Evolutionary conservation across 495 filamentous ascomycete species (phyloP).

Genomic region (Extremus antarcticus): DNA sequence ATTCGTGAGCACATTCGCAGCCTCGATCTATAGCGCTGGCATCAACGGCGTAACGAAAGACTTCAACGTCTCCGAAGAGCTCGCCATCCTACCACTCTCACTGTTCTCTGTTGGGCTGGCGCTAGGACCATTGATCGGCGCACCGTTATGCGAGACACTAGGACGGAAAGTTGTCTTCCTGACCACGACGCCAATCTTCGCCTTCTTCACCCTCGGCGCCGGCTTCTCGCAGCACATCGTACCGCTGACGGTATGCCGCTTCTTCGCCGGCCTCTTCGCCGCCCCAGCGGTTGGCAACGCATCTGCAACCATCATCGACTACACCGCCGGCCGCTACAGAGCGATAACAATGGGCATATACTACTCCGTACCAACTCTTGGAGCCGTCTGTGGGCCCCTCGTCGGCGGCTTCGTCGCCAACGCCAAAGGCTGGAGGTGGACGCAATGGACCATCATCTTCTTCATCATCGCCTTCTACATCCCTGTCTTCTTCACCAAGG

Average conservation of each 20-base stretch:
- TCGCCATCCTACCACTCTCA: constrained; percentile 22
- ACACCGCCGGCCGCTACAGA: constrained; percentile 30
- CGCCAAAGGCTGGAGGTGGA: constrained; percentile 24
- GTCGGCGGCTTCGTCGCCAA: constrained; percentile 20
- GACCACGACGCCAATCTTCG: constrained; percentile 18
- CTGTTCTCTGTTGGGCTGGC: constrained; percentile 23
- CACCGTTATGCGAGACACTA: constrained; percentile 24
- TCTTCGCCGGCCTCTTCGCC: constrained; percentile 24
- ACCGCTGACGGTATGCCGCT: constrained; percentile 16
- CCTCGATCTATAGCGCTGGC: constrained; percentile 25
- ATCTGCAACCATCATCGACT: constrained; percentile 38
- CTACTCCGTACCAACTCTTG: constrained; percentile 25
- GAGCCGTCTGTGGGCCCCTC: constrained; percentile 25
- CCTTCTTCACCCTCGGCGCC: constrained; percentile 23
- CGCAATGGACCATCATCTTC: constrained; percentile 22
- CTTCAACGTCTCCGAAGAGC: constrained; percentile 18
- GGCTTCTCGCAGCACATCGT: constrained; percentile 19
- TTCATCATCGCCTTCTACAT: constrained; percentile 19
- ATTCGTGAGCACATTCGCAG: constrained; percentile 21
- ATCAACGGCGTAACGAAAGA: constrained; percentile 7
- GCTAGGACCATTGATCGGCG: constrained; percentile 20
- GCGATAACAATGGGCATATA: constrained; percentile 32
- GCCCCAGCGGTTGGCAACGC: constrained; percentile 34
- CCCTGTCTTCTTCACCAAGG: constrained; percentile 28
- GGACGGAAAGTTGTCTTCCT: constrained; percentile 21